Evolutionary conservation across 1,139 yeast genomes (phyloP).

Genomic region (Hemisphaericaspora xylanilytica): DNA sequence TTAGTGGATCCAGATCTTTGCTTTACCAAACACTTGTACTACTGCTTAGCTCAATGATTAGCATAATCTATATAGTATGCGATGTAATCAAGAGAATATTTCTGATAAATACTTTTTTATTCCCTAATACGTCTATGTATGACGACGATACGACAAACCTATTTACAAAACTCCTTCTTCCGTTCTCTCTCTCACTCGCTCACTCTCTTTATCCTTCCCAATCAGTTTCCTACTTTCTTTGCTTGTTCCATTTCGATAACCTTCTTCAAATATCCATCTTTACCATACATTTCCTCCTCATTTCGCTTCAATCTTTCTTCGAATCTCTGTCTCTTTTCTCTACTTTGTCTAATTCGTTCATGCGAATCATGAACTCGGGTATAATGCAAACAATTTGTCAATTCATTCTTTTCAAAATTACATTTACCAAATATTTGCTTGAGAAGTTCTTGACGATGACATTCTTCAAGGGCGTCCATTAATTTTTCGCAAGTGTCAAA

Average conservation of each 20-base stretch:
- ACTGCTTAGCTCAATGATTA: too few species aligned
- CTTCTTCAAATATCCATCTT: slow-evolving; percentile 66
- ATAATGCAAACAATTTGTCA: slow-evolving; percentile 74
- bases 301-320: slow-evolving; percentile 57
- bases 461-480: slow-evolving; percentile 85
- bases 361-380: slow-evolving; percentile 71
- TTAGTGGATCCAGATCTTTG: too few species aligned
- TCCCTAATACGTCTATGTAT: background rate
- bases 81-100: too few species aligned
- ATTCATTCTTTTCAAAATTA: slow-evolving; percentile 78
- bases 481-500: slow-evolving; percentile 68
- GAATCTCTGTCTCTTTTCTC: slow-evolving; percentile 53
- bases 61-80: too few species aligned
- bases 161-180: background rate
- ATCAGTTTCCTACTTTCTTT: background rate
- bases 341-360: slow-evolving; percentile 55
- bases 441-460: slow-evolving; percentile 73
- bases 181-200: background rate
- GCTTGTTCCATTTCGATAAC: slow-evolving; percentile 45
- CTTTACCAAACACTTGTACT: too few species aligned
- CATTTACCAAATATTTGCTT: slow-evolving; percentile 82
- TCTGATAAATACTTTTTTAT: too few species aligned
- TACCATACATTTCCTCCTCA: slow-evolving; percentile 80
- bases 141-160: background rate
- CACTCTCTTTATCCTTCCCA: background rate